Percentiles rank a stretch among this genome's conserved stretches.
These are phyloP conservation scores for Trametes cinnabarina DNA, from an alignment of 768 basidiomycete species.

Conservation along the genomic window DNA sequence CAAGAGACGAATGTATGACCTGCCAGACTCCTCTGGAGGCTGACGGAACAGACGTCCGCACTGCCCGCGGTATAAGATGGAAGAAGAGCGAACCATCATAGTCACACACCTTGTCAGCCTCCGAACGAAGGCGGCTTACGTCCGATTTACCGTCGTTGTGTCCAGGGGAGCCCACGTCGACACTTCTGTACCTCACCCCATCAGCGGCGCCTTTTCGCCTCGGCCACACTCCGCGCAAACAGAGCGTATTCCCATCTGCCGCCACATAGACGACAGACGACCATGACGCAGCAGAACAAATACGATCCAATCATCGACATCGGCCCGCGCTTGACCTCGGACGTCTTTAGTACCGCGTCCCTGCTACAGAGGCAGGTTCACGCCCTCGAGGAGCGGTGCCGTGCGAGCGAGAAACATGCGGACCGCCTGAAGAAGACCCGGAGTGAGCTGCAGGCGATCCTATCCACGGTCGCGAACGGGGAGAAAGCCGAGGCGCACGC, in stretches of 20 bases:
- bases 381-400: slow-evolving; percentile 14
- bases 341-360: slow-evolving; percentile 12
- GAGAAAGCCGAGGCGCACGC: slow-evolving; percentile 16
- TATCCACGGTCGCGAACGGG: slow-evolving; percentile 14
- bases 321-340: not conserved
- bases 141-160: not conserved
- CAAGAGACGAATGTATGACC: no score
- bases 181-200: not conserved
- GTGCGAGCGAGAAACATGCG: not conserved
- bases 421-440: slow-evolving; percentile 7
- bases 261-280: no score
- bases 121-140: not conserved
- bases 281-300: not conserved
- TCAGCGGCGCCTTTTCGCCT: not conserved
- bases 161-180: not conserved
- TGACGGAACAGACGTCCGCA: not conserved
- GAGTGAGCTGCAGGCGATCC: slow-evolving; percentile 10
- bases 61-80: not conserved
- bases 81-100: not conserved
- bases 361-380: slow-evolving; percentile 7
- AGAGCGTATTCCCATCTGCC: not conserved
- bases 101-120: slow-evolving; percentile 3
- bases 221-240: not conserved
- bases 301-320: not conserved
- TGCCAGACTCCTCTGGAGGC: not conserved